Conservation (phyloP, 345 rosid genomes). For the Cardamine resedifolia region DNA sequence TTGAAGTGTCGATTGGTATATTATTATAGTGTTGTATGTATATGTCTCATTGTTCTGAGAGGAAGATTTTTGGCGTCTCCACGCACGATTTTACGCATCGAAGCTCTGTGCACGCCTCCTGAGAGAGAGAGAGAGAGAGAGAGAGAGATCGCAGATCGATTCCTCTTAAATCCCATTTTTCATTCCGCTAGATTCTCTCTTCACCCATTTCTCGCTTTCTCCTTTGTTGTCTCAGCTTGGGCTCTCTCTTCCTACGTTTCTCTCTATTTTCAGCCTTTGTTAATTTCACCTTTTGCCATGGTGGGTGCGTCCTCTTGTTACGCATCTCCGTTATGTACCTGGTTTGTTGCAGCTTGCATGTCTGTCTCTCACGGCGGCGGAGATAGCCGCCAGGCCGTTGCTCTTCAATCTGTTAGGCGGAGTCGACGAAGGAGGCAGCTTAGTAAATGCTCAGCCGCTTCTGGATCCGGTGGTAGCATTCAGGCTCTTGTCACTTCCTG, state of each 20-base stretch:
- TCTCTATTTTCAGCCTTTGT: neutral
- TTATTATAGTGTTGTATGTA: neutral
- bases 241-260: neutral
- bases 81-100: slow-evolving; percentile 40
- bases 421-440: slow-evolving; percentile 49
- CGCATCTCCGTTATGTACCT: slow-evolving; percentile 80
- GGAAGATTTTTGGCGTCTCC: slow-evolving; percentile 31
- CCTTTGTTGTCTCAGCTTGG: neutral
- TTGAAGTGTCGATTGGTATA: slow-evolving; percentile 27
- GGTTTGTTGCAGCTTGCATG: slow-evolving; percentile 90
- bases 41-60: slow-evolving; percentile 4
- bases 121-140: slow-evolving; percentile 30
- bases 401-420: slow-evolving; percentile 41
- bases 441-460: slow-evolving; percentile 34
- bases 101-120: slow-evolving; percentile 29
- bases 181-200: slow-evolving; percentile 39
- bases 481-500: slow-evolving; percentile 57
- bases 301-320: slow-evolving; percentile 47
- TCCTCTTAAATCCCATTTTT: slow-evolving; percentile 26
- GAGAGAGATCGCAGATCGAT: slow-evolving; percentile 35
- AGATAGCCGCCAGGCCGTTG: slow-evolving; percentile 24
- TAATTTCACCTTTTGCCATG: slow-evolving; percentile 28
- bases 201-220: slow-evolving; percentile 31
- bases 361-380: slow-evolving; percentile 53
- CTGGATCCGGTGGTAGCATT: slow-evolving; percentile 46